These are phyloP conservation scores for Solanum chilense DNA, from an alignment of 257 asterid species.

Conservation along the genomic window DNA sequence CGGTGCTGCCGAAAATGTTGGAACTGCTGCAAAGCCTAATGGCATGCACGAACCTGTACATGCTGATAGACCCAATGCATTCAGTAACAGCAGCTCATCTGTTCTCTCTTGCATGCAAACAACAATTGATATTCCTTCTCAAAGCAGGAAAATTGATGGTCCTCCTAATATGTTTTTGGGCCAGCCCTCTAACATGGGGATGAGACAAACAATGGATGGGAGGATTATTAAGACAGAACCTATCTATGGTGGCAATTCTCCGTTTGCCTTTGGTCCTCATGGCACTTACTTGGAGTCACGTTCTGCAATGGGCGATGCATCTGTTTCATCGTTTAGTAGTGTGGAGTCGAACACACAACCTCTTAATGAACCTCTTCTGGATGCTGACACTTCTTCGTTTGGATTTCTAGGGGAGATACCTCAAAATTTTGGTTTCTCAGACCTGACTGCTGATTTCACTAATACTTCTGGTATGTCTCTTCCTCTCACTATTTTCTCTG, in stretches of 20 bases:
- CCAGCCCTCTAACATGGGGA: slow-evolving; percentile 39
- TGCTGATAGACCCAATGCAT: slow-evolving; percentile 21
- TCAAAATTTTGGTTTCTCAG: slow-evolving; percentile 40
- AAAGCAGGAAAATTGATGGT: slow-evolving; percentile 30
- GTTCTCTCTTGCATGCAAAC: slow-evolving; percentile 36
- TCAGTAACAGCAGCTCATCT: slow-evolving; percentile 30
- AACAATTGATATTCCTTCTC: slow-evolving; percentile 26
- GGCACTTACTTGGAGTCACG: slow-evolving; percentile 48
- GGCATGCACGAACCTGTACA: slow-evolving; percentile 25
- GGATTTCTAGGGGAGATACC: slow-evolving; percentile 48
- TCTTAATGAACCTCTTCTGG: slow-evolving; percentile 42
- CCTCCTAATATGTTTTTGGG: slow-evolving; percentile 38
- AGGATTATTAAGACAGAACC: slow-evolving; percentile 48
- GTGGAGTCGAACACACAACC: slow-evolving; percentile 56
- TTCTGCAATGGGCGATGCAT: slow-evolving; percentile 50
- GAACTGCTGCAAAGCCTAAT: slow-evolving; percentile 33
- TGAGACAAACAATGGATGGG: slow-evolving; percentile 36
- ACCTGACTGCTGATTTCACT: slow-evolving; percentile 42
- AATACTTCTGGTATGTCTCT: slow-evolving; percentile 30
- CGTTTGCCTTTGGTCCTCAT: slow-evolving; percentile 41
- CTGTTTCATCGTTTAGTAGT: slow-evolving; percentile 53
- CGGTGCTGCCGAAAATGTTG: slow-evolving; percentile 28
- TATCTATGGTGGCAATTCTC: slow-evolving; percentile 42
- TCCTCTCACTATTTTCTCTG: neutral
- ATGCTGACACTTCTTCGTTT: slow-evolving; percentile 46